A percentile compares a stretch with the other conserved stretches of the same genome.
phyloP scores from a whole-genome alignment of 305 asterid genomes.

The Solanum hybrid region DNA sequence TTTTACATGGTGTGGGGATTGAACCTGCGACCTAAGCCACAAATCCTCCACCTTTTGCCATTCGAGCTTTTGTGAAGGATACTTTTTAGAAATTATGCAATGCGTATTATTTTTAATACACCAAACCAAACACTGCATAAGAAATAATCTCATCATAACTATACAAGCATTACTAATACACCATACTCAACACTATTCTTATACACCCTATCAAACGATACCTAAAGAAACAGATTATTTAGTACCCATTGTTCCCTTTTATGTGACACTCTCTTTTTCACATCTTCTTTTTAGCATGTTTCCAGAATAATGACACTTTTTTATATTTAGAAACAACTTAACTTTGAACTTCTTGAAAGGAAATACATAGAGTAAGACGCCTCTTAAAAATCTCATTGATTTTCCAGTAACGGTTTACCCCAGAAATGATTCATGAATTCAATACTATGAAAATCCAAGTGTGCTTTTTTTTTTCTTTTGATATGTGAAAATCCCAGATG shows the following conservation, averaged over 20 bases:
- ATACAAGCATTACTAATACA: not conserved
- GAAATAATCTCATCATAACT: not conserved
- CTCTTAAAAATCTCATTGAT: not conserved
- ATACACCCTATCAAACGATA: not conserved
- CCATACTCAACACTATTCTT: not conserved
- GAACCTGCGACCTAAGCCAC: too few relatives aligned
- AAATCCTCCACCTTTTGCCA: too few relatives aligned
- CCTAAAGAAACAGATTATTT: not conserved
- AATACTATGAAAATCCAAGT: not conserved
- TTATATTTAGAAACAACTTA: not conserved
- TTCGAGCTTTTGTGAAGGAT: too few relatives aligned
- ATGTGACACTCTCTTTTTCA: not conserved
- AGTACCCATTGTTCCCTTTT: not conserved
- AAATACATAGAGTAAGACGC: not conserved
- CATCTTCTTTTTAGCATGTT: not conserved
- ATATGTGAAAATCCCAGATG: not conserved
- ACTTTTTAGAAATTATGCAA: too few relatives aligned
- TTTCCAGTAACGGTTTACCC: not conserved
- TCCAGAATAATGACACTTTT: not conserved
- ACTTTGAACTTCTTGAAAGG: not conserved
- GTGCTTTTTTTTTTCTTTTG: not conserved
- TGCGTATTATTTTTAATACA: too few relatives aligned
- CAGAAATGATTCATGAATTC: not conserved
- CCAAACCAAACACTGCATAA: not conserved
- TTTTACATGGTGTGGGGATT: too few relatives aligned